These are phyloP conservation scores for Aleurites moluccanus DNA, from an alignment of 441 rosid species.

Conservation along the genomic window DNA sequence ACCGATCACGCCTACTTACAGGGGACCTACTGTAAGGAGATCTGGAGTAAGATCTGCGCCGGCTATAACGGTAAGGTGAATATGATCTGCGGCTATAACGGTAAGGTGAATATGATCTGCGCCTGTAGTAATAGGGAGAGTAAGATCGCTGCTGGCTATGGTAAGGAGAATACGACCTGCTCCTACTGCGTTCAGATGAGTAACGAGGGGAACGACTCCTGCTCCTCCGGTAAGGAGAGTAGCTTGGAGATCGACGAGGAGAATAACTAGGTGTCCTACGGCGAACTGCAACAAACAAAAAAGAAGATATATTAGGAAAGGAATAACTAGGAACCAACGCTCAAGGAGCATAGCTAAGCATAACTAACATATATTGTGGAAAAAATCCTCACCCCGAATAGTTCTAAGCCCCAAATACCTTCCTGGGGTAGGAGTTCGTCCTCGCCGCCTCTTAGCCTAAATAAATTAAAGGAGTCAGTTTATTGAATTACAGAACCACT, in stretches of 20 bases:
- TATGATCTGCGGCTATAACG: conserved; percentile 35
- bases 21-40: conserved; percentile 59
- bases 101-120: conserved; percentile 36
- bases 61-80: conserved; percentile 39
- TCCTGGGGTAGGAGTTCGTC: conserved; percentile 95
- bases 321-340: background rate
- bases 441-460: conserved; percentile 86
- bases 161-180: conserved; percentile 46
- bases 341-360: background rate
- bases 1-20: conserved; percentile 42
- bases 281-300: conserved; percentile 33
- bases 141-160: conserved; percentile 38
- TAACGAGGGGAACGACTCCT: conserved; percentile 45
- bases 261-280: conserved; percentile 45
- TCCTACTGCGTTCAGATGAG: conserved; percentile 37
- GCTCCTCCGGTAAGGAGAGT: conserved; percentile 43
- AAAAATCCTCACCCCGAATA: conserved; percentile 46
- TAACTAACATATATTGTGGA: background rate
- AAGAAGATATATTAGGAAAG: background rate
- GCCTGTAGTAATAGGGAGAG: conserved; percentile 25
- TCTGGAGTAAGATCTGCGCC: conserved; percentile 40
- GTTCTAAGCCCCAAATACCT: conserved; percentile 80
- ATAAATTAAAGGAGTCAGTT: conserved; percentile 14
- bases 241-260: conserved; percentile 40
- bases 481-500: background rate